Evolutionary conservation across 177 flowering plant genomes (phyloP), one percentile per base, ranked within the genome.

Genomic region (Vitis hybrid): DNA sequence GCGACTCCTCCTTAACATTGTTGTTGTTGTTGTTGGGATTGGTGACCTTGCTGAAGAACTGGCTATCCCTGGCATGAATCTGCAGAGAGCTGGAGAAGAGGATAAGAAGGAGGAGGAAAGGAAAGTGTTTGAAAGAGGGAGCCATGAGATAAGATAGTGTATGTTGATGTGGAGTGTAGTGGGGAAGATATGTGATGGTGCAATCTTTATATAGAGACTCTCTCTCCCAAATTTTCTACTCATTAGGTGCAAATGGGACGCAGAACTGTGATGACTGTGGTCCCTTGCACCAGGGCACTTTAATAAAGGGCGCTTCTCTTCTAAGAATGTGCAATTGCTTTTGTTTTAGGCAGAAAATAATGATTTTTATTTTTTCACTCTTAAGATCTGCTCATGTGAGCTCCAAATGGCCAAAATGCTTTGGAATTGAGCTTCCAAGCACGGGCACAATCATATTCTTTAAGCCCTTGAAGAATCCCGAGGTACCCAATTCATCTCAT

Each of bases 51-150:
- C 78, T 81, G 77, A 88, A 90, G 85, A 81, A 84, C 51, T 84
- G 73, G 88, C 84, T 81, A 10, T 88, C 92, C 70, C 91, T 82
- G 10, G 87, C 93, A 57, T 82, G 80, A 32, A 73, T 69, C 63
- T 76, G 82, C 58, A 75, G 27, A 32, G 83, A 82, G 79, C 7
- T 0, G 46, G 17, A 60, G 51, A 77, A 65, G 67, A 78, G 76
- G 70, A 76, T 24, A n/a, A 79, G 20, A 68, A 80, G 18, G 68
- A 84, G 73, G 79, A 83, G 69, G 64, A 78, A 59, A 63, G 78
- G 51, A 66, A 79, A 27, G 74, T n/a, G 18, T 52, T 76, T 74
- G 11, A 76, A 27, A 50, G 79, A 79, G 70, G 79, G 9, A 71
- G 84, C 80, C 83, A 81, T 81, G 63, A 24, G 20, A 4, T 12